Base-by-base conservation (phyloP, 345 rosid genomes). In the Eucalyptus sp. region DNA sequence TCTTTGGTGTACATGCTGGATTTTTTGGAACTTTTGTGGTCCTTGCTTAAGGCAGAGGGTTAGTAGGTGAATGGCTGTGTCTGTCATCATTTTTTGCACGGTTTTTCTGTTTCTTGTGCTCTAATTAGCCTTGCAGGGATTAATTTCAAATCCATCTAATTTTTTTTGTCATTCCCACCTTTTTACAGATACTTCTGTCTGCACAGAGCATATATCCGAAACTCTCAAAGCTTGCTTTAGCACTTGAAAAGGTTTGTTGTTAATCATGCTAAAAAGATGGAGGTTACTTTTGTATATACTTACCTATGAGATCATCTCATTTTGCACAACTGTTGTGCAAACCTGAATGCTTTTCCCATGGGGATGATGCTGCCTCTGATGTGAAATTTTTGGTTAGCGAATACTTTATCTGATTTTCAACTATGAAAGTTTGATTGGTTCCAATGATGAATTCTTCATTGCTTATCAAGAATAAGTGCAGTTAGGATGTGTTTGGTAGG, bases 221-320 rank as follows among this genome's bases (percentile, higher is more conserved):
- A 88, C 96, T 97, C 90, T 93, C 98, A 80, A 98, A 98, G 94
- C 99, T 97, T 87, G 97, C 99, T 89, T 93, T 96, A 71, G 99
- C 99, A 52, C 93, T 98, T 87, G 99, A 97, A 92, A 98, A 98
- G 96, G 99, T 95, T 88, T 13, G 54, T 52, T 33, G 48, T n/a
- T 43, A 41, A 76, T 76, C 84, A 41, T 41, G 48, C 64, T 86
- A 52, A 56, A 56, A 86, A 86, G 87, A 64, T 86, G 46, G 62
- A 18, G 62, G 66, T 46, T 86, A 51, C 66, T 86, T 41, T 12
- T n/a, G 56, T 18, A 41, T 50, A 33, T 86, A 41, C 17, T 46
- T 31, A 31, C 31, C 22, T 54, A 31, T 33, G 87, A 20, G 66
- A 50, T 50, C 62, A 11, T 76, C 84, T 76, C 48, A 76, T 76